Evolutionary conservation across 1,284 basidiomycete genomes (phyloP), one percentile per base, ranked within the genome.

Genomic region (Porogramme epimiltina): DNA sequence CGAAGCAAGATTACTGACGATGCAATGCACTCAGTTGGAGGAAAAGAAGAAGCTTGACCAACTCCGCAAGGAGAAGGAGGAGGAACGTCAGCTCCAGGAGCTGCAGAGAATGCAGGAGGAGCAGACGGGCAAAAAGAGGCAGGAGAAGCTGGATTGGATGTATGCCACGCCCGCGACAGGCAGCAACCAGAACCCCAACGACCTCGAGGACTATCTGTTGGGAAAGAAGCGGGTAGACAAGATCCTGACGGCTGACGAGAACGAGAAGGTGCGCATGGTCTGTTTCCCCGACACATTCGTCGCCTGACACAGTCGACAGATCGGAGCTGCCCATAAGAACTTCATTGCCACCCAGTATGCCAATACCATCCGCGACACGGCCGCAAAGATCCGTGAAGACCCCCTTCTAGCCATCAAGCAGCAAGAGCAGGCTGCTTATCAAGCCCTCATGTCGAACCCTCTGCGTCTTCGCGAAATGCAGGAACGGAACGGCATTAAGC

Each of bases 151-250:
- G 47, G 96, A 99, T 70, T 99, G 97, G 97, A 96, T 99, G 93
- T 99, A 99, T 74, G 80, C 95, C 15, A 97, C 96, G 1, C 96
- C 97, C 2, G 91, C 92, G 0, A 85, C 89, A 4, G 92, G 90
- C 15, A 87, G 80, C 54, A 87, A 77, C 51, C 85, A 91, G 60
- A 96, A 93, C 59, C 73, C 90, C 25, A 93, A 92, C 61, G 96
- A 99, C 56, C 73, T 98, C 62, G 97, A 99, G 74, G 94, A 96
- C 62, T 99, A 99, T 66, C 75, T 99, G 4, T 78, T 99, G 25
- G 97, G 96, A n/a, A 99, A 98, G 82, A 98, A 96, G 76, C 76
- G 96, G 47, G 95, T 99, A 1, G 97, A 99, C 71, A 95, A 98
- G 74, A 89, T 98, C 23, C 73, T 99, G 56, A 92, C 85, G 25